These are phyloP conservation scores for Rhizopus arrhizus DNA, from an alignment of 371 early-diverging fungal species.

Conservation along the genomic window DNA sequence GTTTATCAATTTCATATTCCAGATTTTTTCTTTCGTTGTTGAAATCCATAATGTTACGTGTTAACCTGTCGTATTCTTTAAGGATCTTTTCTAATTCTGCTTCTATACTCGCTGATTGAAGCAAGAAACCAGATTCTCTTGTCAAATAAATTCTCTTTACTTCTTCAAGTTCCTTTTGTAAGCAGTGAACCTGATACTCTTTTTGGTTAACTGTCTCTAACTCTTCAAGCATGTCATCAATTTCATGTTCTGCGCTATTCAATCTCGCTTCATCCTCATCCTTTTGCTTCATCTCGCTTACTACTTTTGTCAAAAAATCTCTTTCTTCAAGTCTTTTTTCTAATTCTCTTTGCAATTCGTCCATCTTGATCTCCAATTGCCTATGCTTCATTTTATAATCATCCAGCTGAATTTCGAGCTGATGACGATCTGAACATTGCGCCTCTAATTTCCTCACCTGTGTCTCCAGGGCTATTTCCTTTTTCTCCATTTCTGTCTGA, in stretches of 20 bases:
- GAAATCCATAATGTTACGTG: slow-evolving; percentile 52
- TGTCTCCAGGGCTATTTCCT: neutral
- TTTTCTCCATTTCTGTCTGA: neutral
- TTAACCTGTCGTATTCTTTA: slow-evolving; percentile 55
- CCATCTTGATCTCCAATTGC: neutral
- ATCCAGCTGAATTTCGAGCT: neutral
- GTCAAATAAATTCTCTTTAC: slow-evolving; percentile 38
- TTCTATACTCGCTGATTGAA: slow-evolving; percentile 45
- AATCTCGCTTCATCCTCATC: too few species aligned
- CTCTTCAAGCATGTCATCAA: neutral
- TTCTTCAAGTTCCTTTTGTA: slow-evolving; percentile 2
- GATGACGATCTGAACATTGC: too few species aligned
- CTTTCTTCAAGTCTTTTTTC: neutral
- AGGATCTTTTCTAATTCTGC: slow-evolving; percentile 43
- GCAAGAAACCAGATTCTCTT: slow-evolving; percentile 39
- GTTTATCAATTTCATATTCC: slow-evolving; percentile 24
- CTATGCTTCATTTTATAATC: neutral
- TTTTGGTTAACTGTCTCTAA: neutral
- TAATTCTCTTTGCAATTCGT: neutral
- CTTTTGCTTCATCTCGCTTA: too few species aligned
- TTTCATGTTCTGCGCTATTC: neutral
- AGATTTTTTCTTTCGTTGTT: slow-evolving; percentile 43
- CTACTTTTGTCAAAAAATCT: too few species aligned
- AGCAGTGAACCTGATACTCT: neutral
- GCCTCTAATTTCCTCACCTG: too few species aligned